phyloP scores from a whole-genome alignment of 2,329 filamentous ascomycete species.

The Aspergillus versicolor region DNA sequence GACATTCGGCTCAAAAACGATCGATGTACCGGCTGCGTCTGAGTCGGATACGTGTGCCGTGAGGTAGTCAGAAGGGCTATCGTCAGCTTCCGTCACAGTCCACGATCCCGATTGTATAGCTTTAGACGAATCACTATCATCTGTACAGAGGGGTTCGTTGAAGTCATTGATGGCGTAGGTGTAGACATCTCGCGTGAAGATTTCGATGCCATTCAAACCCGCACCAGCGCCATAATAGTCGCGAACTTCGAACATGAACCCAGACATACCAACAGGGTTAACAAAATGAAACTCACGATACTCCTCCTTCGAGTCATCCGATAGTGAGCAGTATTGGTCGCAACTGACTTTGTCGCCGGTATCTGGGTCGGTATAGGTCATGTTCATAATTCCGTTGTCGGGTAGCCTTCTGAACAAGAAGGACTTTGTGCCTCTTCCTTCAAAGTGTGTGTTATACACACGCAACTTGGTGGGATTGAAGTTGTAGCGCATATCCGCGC shows the following conservation, averaged over 20 bases:
- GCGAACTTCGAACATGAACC: constrained; percentile 80
- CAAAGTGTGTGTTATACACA: constrained; percentile 80
- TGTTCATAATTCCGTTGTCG: constrained; percentile 89
- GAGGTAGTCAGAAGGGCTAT: constrained; percentile 75
- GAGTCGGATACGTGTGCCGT: constrained; percentile 64
- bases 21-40: constrained; percentile 59
- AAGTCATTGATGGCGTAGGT: constrained; percentile 82
- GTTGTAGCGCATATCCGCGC: constrained; percentile 76
- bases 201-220: constrained; percentile 79
- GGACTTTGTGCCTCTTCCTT: constrained; percentile 82
- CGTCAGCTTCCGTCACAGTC: constrained; percentile 64
- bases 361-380: constrained; percentile 79
- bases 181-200: constrained; percentile 77
- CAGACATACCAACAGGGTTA: constrained; percentile 82
- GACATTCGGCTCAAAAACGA: constrained; percentile 74
- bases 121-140: constrained; percentile 61
- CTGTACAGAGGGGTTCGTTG: constrained; percentile 82
- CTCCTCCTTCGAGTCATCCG: constrained; percentile 61
- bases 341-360: constrained; percentile 70
- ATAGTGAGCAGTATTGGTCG: constrained; percentile 81
- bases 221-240: constrained; percentile 84
- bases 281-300: constrained; percentile 93
- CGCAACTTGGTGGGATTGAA: constrained; percentile 85
- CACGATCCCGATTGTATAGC: constrained; percentile 74
- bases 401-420: constrained; percentile 85